Conservation (phyloP, 1,284 basidiomycete genomes). For the Cutaneotrichosporon cavernicola region DNA sequence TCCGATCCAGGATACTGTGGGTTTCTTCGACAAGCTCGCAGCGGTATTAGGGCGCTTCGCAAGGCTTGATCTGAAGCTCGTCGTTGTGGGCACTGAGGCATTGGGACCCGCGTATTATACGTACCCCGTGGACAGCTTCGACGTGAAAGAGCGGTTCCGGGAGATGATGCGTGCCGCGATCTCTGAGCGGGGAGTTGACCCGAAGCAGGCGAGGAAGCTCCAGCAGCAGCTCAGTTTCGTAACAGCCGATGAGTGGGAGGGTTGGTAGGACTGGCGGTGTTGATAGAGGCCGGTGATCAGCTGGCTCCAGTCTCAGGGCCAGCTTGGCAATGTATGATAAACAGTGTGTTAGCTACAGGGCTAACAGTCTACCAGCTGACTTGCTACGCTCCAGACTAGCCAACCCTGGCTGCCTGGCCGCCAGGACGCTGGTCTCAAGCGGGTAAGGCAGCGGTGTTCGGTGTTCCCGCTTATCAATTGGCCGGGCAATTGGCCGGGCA, state of each 20-base stretch:
- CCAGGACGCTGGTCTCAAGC: not conserved
- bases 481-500: not conserved
- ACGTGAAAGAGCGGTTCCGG: not conserved
- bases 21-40: conserved; percentile 3
- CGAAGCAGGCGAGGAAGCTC: not conserved
- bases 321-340: too few species aligned
- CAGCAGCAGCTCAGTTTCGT: not conserved
- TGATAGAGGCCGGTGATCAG: too few species aligned
- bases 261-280: too few species aligned
- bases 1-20: not conserved
- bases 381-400: too few species aligned
- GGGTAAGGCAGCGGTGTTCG: not conserved
- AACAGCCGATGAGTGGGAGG: not conserved
- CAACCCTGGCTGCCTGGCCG: too few species aligned
- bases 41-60: not conserved
- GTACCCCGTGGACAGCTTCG: not conserved
- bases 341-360: too few species aligned
- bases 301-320: too few species aligned
- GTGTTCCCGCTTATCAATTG: not conserved
- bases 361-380: too few species aligned
- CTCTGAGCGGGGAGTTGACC: not conserved
- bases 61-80: not conserved
- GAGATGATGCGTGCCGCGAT: not conserved
- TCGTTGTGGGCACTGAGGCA: not conserved
- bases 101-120: not conserved